A percentile compares a stretch with the other conserved stretches of the same genome.
phyloP scores from a whole-genome alignment of 2,329 filamentous ascomycete genomes.

The Penicillium corylophilum region DNA sequence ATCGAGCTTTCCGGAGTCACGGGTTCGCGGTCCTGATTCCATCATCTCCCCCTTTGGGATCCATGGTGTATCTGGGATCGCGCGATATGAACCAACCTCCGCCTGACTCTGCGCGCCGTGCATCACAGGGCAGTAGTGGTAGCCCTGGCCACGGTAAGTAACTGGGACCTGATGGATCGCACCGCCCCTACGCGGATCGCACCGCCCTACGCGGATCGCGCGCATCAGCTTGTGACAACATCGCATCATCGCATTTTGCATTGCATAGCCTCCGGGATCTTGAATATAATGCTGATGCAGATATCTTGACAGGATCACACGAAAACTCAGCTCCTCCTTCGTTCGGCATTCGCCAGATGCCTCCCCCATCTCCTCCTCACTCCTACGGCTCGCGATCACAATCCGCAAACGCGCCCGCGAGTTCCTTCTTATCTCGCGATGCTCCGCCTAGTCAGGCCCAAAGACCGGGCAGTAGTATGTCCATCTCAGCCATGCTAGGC shows the following conservation, averaged over 20 bases:
- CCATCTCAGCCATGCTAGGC: constrained; percentile 71
- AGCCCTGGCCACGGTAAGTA: constrained; percentile 41
- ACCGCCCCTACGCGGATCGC: constrained; percentile 4
- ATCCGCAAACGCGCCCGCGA: constrained; percentile 40
- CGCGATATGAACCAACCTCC: constrained; percentile 39
- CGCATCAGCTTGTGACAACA: constrained; percentile 5
- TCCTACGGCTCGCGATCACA: constrained; percentile 45
- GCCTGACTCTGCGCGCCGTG: constrained; percentile 34
- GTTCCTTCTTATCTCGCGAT: constrained; percentile 53
- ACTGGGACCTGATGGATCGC: constrained; percentile 14
- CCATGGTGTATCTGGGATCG: constrained; percentile 7
- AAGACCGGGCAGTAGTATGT: constrained; percentile 66
- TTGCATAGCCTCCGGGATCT: not conserved
- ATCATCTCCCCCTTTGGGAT: constrained; percentile 18
- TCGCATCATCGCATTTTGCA: constrained; percentile 1
- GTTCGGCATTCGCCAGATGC: constrained; percentile 48
- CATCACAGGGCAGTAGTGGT: constrained; percentile 37
- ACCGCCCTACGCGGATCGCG: constrained; percentile 4
- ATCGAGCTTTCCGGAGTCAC: constrained; percentile 36
- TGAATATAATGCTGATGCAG: constrained; percentile 3
- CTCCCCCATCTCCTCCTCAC: constrained; percentile 52
- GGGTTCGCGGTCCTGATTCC: constrained; percentile 30
- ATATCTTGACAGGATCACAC: constrained; percentile 24
- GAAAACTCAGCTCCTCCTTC: constrained; percentile 34
- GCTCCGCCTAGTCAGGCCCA: constrained; percentile 52